Evolutionary conservation across 2,329 filamentous ascomycete species (phyloP).

Genomic region (Camptophora hylomeconis): DNA sequence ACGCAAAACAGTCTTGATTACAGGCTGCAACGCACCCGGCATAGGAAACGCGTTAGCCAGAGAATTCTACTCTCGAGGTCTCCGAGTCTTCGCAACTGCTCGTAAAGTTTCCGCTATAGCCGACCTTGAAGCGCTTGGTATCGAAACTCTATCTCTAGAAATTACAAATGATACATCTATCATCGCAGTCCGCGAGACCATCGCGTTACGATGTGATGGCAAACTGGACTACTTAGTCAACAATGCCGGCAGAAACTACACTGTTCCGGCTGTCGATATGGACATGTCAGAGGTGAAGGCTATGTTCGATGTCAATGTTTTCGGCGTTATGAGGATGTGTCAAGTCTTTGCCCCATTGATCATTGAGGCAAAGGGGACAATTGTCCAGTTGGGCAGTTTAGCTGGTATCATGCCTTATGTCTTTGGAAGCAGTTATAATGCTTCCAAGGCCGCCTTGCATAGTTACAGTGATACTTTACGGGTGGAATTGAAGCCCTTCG

Average conservation of each 20-base stretch:
- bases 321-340: constrained; percentile 20
- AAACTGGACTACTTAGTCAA: constrained; percentile 15
- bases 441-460: constrained; percentile 47
- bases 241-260: constrained; percentile 13
- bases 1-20: constrained; percentile 11
- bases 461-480: constrained; percentile 45
- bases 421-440: constrained; percentile 35
- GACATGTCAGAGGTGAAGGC: constrained; percentile 20
- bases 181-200: constrained; percentile 2
- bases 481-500: constrained; percentile 26
- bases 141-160: constrained; percentile 13
- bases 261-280: constrained; percentile 21
- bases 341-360: constrained; percentile 23
- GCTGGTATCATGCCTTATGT: constrained; percentile 12
- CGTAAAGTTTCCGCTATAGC: constrained; percentile 16
- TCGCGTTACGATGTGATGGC: constrained; percentile 9
- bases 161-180: constrained; percentile 8
- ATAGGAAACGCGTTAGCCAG: constrained; percentile 26
- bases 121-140: constrained; percentile 9
- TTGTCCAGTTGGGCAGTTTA: constrained; percentile 11
- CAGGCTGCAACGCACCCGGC: constrained; percentile 17
- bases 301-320: constrained; percentile 25
- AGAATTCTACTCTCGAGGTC: constrained; percentile 22
- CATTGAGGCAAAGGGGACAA: constrained; percentile 11
- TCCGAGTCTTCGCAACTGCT: constrained; percentile 28